Conservation (phyloP, 1,139 yeast genomes). For the Zygosaccharomyces pseudobailii region DNA sequence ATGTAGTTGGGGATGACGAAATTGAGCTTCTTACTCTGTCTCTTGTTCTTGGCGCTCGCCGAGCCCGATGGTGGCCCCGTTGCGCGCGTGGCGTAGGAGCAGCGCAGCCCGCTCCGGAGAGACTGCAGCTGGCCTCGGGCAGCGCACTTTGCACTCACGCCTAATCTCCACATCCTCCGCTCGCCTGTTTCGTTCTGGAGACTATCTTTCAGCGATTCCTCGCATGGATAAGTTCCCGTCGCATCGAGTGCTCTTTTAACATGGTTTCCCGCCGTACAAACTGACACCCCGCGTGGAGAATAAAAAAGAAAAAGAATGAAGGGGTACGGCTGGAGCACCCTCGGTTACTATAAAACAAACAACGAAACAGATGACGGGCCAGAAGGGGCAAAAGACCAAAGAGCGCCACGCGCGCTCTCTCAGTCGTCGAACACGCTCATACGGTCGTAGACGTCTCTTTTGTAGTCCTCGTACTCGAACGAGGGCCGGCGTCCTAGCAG, state of each 20-base stretch:
- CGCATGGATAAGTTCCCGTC: not conserved
- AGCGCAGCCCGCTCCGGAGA: not conserved
- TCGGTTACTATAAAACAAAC: not conserved
- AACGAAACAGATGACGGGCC: not conserved
- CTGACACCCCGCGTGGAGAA: not conserved
- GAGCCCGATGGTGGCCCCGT: too few relatives aligned
- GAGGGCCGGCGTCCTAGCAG: slow-evolving; percentile 19
- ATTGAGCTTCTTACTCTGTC: slow-evolving; percentile 23
- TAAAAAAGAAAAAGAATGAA: not conserved
- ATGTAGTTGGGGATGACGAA: slow-evolving; percentile 61
- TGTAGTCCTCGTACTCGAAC: slow-evolving; percentile 30
- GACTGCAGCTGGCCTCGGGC: not conserved
- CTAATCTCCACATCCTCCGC: not conserved
- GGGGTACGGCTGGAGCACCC: not conserved
- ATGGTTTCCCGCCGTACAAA: not conserved
- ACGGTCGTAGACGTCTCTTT: slow-evolving; percentile 28
- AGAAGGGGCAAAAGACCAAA: not conserved
- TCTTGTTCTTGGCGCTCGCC: not conserved
- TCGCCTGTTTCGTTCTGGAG: not conserved
- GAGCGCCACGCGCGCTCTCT: too few relatives aligned
- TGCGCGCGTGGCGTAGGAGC: not conserved
- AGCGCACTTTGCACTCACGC: not conserved
- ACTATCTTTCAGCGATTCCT: not conserved
- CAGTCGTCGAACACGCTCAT: slow-evolving; percentile 22
- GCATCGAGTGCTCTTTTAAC: not conserved